Conservation (phyloP, 2,329 filamentous ascomycete species). For the Diaporthe helianthi region DNA sequence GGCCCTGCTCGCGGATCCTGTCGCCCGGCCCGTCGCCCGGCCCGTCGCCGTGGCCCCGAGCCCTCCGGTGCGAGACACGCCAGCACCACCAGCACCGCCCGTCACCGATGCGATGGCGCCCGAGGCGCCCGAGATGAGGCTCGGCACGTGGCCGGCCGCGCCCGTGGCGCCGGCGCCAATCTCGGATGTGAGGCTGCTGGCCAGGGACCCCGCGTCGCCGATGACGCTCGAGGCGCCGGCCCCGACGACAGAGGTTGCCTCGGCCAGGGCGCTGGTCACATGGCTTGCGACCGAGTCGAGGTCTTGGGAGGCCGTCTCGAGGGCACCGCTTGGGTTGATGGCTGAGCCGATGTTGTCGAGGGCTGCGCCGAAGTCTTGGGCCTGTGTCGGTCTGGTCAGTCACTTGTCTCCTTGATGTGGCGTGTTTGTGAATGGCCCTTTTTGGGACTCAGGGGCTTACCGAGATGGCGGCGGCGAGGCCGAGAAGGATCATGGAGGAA, state of each 20-base stretch:
- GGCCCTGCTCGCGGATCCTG: neutral
- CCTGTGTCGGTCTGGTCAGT: slow-evolving; percentile 16
- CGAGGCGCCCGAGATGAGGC: neutral
- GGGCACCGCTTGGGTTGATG: slow-evolving; percentile 25
- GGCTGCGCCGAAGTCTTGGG: slow-evolving; percentile 35
- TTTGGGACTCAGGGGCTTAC: slow-evolving; percentile 36
- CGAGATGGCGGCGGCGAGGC: slow-evolving; percentile 43
- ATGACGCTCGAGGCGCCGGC: slow-evolving; percentile 18
- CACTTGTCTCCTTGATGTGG: neutral
- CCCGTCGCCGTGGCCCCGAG: neutral
- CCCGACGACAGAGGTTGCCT: slow-evolving; percentile 35
- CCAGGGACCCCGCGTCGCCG: slow-evolving; percentile 25
- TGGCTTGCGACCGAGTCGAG: slow-evolving; percentile 15
- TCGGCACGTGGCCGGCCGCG: slow-evolving; percentile 23
- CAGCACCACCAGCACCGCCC: neutral
- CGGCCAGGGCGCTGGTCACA: slow-evolving; percentile 38
- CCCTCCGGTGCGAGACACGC: slow-evolving; percentile 1
- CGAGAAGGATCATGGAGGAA: slow-evolving; percentile 43
- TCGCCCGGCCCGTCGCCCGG: neutral
- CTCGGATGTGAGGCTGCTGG: slow-evolving; percentile 30
- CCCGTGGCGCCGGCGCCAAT: slow-evolving; percentile 38
- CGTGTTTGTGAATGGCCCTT: neutral
- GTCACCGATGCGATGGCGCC: neutral
- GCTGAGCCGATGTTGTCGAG: slow-evolving; percentile 1
- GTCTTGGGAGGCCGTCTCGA: slow-evolving; percentile 32